phyloP scores from a whole-genome alignment of 2,329 filamentous ascomycete species.

The Aspergillus ruber region DNA sequence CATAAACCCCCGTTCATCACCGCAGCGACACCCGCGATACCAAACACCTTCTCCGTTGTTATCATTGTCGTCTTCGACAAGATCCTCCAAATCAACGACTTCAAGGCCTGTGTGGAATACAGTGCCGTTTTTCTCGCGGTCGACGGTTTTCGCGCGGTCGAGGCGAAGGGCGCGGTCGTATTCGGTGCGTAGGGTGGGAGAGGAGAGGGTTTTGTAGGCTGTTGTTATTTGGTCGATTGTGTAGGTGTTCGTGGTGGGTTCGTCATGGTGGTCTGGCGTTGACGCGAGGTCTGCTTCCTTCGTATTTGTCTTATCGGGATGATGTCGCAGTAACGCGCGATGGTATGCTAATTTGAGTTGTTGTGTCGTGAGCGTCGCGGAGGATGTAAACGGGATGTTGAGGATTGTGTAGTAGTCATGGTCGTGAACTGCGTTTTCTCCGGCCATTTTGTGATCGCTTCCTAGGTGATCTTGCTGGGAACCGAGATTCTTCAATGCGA shows the following conservation, averaged over 20 bases:
- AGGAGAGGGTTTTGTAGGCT: conserved; percentile 51
- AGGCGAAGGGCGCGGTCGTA: conserved; percentile 44
- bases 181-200: conserved; percentile 37
- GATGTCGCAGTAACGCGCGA: conserved; percentile 49
- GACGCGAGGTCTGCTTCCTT: conserved; percentile 2
- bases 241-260: conserved; percentile 9
- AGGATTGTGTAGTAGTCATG: conserved; percentile 36
- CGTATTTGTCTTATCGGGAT: conserved; percentile 50
- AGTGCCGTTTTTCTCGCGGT: conserved; percentile 24
- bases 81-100: conserved; percentile 52
- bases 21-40: conserved; percentile 53
- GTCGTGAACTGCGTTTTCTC: conserved; percentile 7
- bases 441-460: conserved; percentile 9
- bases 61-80: conserved; percentile 35
- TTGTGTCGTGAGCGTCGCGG: conserved; percentile 26
- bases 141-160: conserved; percentile 21
- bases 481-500: neutral
- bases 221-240: conserved; percentile 54
- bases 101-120: conserved; percentile 49
- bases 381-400: conserved; percentile 25
- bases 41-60: conserved; percentile 40
- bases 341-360: conserved; percentile 52
- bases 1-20: conserved; percentile 50
- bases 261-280: neutral
- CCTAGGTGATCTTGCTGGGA: neutral